Conservation (phyloP, 2,329 filamentous ascomycete species). For the Coleophoma cylindrospora region DNA sequence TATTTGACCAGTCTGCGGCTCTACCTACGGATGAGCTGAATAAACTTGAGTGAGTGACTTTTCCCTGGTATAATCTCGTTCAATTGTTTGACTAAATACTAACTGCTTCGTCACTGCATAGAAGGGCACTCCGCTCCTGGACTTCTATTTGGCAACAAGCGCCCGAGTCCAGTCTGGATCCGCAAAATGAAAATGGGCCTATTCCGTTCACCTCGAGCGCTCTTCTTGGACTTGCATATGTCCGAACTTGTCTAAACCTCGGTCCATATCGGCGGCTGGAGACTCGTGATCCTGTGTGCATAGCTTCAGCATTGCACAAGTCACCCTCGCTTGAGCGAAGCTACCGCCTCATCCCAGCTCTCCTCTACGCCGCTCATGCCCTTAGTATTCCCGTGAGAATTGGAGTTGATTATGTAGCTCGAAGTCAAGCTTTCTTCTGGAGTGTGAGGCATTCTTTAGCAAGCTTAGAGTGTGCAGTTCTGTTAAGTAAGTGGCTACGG, state of each 20-base stretch:
- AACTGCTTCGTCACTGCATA: no score
- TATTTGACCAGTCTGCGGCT: no score
- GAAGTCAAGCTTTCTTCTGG: slow-evolving; percentile 57
- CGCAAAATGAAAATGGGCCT: slow-evolving; percentile 50
- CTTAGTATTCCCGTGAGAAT: slow-evolving; percentile 62
- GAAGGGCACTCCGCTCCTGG: slow-evolving; percentile 47
- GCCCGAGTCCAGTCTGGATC: slow-evolving; percentile 31
- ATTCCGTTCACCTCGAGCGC: slow-evolving; percentile 64
- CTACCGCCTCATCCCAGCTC: slow-evolving; percentile 54
- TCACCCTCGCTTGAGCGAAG: slow-evolving; percentile 55
- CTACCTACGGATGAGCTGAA: neutral
- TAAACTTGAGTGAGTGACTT: neutral
- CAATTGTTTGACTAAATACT: slow-evolving; percentile 26
- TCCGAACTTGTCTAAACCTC: slow-evolving; percentile 61
- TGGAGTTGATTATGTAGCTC: slow-evolving; percentile 57
- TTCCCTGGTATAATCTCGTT: neutral
- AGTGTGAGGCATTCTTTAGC: slow-evolving; percentile 25
- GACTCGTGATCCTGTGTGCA: slow-evolving; percentile 56
- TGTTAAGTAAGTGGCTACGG: no score
- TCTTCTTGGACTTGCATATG: slow-evolving; percentile 54
- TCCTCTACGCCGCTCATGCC: slow-evolving; percentile 64
- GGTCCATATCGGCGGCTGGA: slow-evolving; percentile 58
- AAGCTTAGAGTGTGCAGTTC: no score
- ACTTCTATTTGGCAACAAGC: slow-evolving; percentile 50
- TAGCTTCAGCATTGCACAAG: slow-evolving; percentile 55